Percentiles rank a stretch among this genome's conserved stretches.
Evolutionary conservation across 345 rosid genomes (phyloP).

Genomic region (Limnanthes douglasii): DNA sequence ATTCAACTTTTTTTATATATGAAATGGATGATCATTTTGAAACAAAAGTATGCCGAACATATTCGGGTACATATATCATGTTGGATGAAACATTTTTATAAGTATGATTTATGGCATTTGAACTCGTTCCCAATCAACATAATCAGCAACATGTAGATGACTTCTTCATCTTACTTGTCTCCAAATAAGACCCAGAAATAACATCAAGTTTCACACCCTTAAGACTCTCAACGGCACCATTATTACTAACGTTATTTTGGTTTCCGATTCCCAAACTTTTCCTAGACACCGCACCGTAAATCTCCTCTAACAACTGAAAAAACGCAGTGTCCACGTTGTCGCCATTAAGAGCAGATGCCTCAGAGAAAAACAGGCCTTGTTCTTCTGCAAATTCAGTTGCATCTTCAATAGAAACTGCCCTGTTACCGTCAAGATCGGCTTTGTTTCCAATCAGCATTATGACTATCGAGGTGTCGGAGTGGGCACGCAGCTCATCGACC

Average conservation of each 20-base stretch:
- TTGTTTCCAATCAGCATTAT: conserved; percentile 74
- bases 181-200: conserved; percentile 40
- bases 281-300: conserved; percentile 27
- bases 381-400: conserved; percentile 77
- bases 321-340: conserved; percentile 69
- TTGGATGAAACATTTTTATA: too few relatives aligned
- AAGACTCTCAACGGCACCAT: conserved; percentile 12
- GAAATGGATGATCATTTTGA: too few relatives aligned
- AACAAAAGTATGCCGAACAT: too few relatives aligned
- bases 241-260: conserved; percentile 12
- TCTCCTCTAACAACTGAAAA: conserved; percentile 44
- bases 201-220: conserved; percentile 50
- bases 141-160: conserved; percentile 43
- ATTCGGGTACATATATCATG: too few relatives aligned
- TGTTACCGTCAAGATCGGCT: conserved; percentile 58
- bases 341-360: conserved; percentile 68
- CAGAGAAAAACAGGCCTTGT: conserved; percentile 61
- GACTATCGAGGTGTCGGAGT: conserved; percentile 65
- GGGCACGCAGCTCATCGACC: conserved; percentile 64
- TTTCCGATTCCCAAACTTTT: conserved; percentile 27
- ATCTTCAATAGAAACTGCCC: conserved; percentile 58
- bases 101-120: too few relatives aligned
- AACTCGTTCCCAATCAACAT: too few relatives aligned
- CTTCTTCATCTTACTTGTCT: conserved; percentile 38
- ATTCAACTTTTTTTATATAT: too few relatives aligned